Percentiles rank a stretch among this genome's conserved stretches.
Evolutionary conservation across 176 grass and related monocot genomes (phyloP).

Genomic region (Raddia distichophylla): DNA sequence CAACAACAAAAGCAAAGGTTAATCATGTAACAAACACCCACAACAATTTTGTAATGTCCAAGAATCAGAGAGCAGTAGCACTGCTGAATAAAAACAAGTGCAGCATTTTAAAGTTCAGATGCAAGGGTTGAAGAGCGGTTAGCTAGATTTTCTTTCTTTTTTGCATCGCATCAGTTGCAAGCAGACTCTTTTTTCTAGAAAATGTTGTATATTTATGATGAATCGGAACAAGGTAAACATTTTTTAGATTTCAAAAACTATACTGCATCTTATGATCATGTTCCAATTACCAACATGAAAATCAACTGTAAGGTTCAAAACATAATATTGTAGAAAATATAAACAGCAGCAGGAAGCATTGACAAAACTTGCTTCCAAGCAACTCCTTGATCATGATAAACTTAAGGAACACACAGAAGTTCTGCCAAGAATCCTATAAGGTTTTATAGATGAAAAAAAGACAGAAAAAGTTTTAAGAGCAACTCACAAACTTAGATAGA

Average conservation of each 20-base stretch:
- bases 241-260: conserved; percentile 34
- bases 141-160: not conserved
- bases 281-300: conserved; percentile 9
- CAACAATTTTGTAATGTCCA: conserved; percentile 13
- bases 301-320: conserved; percentile 23
- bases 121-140: not conserved
- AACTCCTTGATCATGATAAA: not conserved
- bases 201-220: conserved; percentile 14
- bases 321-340: conserved; percentile 12
- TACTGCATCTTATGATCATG: conserved; percentile 1
- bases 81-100: conserved; percentile 20
- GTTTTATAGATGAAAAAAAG: conserved; percentile 7
- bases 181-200: conserved; percentile 14
- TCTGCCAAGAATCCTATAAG: conserved; percentile 11
- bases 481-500: conserved; percentile 96
- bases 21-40: conserved; percentile 25
- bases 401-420: conserved; percentile 17
- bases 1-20: conserved; percentile 51
- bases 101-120: conserved; percentile 29
- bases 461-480: conserved; percentile 10
- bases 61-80: conserved; percentile 20
- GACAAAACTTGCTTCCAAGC: not conserved
- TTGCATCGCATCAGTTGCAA: not conserved
- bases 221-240: not conserved
- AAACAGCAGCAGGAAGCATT: conserved; percentile 11